Evolutionary conservation across 2,329 filamentous ascomycete genomes (phyloP), one percentile per base, ranked within the genome.

Genomic region (Ophiostoma australiae): DNA sequence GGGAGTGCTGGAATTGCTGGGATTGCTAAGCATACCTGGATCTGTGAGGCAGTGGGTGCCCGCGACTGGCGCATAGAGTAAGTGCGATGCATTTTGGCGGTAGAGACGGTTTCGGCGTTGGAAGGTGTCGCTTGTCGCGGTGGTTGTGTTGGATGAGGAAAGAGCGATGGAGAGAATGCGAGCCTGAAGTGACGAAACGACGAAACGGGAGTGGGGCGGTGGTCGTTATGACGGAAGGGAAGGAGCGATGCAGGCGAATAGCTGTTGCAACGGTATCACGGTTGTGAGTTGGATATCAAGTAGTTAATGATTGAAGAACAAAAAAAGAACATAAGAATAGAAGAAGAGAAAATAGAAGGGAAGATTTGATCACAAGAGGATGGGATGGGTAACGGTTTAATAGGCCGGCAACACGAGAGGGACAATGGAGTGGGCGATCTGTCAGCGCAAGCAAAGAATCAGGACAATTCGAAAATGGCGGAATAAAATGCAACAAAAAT

Each of bases 1-100:
- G 44, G 20, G n/a, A 8, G n/a, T 6, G 15, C 39, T 41, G 44
- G 17, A n/a, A 63, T 15, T 7, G 13, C 20, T 48, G 44, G 20
- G n/a, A 8, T 48, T 6, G 15, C 39, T 41, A 61, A 27, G 72
- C 81, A 73, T 78, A 88, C 86, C 80, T 88, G 86, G 66, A 89
- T 83, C 78, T 88, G 86, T 78, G 93, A 96, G 78, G 95, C 95
- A 75, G 95, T 99, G 68, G 95, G 95, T 82, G 93, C 93, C 86
- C 95, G 90, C 82, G 92, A 91, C 83, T 96, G 91, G 90, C 95
- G 94, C 95, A 97, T 97, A 78, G 93, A 97, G 82, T 98, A 99
- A 75, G 95, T 97, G 81, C 94, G 93, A 88, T 99, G 95, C 94
- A 99, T 99, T 71, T 73, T 83, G 82, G 72, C 52, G 68, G 35